Conservation (phyloP, 1,139 yeast species). For the Saccharomycopsis phalli region DNA sequence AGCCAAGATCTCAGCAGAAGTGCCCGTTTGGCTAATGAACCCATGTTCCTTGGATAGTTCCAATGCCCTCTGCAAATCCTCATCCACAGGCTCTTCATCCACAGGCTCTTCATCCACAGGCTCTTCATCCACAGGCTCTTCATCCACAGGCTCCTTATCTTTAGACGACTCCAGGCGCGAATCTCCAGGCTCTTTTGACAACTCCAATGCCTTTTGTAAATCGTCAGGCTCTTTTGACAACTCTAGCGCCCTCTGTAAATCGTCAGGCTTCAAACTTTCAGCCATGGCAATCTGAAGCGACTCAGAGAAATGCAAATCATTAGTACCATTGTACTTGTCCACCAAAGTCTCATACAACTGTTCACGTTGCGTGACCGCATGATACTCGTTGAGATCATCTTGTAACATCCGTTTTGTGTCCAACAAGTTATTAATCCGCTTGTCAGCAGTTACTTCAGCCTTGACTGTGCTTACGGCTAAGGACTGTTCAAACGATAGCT, state of each 20-base stretch:
- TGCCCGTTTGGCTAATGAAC: too few relatives aligned
- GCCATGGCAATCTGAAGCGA: conserved; percentile 16
- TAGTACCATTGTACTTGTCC: conserved; percentile 14
- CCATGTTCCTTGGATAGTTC: too few relatives aligned
- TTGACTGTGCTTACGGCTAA: not conserved
- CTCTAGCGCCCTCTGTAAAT: not conserved
- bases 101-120: not conserved
- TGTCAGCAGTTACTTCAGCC: not conserved
- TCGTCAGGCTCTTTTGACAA: conserved; percentile 1
- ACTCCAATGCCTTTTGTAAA: conserved; percentile 3
- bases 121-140: too few relatives aligned
- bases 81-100: not conserved
- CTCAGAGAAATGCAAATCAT: conserved; percentile 14
- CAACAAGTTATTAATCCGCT: conserved; percentile 1
- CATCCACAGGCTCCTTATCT: not conserved
- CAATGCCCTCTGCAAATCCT: too few relatives aligned
- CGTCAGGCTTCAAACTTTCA: conserved; percentile 7
- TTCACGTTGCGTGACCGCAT: conserved; percentile 3
- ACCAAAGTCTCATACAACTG: conserved; percentile 1
- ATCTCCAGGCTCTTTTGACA: too few relatives aligned
- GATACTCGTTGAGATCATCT: conserved; percentile 12
- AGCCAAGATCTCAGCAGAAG: too few relatives aligned
- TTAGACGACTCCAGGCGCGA: too few relatives aligned
- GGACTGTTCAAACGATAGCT: conserved; percentile 17
- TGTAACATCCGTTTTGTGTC: conserved; percentile 4